phyloP scores from a whole-genome alignment of 2,329 filamentous ascomycete genomes.

The Phyllosticta capitalensis region DNA sequence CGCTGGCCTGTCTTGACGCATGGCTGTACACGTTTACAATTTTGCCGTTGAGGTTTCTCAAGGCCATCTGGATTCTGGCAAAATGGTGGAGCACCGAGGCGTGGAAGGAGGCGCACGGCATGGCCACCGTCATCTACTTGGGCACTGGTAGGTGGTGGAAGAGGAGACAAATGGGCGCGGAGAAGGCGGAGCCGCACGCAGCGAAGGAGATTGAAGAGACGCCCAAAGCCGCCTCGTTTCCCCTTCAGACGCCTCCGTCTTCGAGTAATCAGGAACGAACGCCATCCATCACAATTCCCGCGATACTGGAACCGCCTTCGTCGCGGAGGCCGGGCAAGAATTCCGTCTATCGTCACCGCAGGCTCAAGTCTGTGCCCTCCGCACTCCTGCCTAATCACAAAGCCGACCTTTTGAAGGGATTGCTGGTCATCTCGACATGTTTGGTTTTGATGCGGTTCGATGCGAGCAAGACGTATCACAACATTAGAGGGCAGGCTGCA shows the following conservation, averaged over 20 bases:
- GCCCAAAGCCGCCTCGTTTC: conserved; percentile 19
- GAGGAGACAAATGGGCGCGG: conserved; percentile 41
- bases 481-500: conserved; percentile 88
- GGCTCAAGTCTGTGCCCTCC: conserved; percentile 78
- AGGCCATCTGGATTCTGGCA: conserved; percentile 65
- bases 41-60: conserved; percentile 75
- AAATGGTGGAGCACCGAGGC: conserved; percentile 71
- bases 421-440: conserved; percentile 79
- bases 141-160: conserved; percentile 73
- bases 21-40: conserved; percentile 98
- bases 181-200: conserved; percentile 13
- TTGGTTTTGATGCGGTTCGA: conserved; percentile 81
- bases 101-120: conserved; percentile 59
- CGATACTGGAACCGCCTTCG: conserved; percentile 18
- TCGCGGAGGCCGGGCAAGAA: conserved; percentile 25
- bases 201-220: conserved; percentile 12
- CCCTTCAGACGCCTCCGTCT: conserved; percentile 10
- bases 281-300: conserved; percentile 12
- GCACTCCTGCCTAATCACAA: conserved; percentile 82
- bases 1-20: conserved; percentile 82
- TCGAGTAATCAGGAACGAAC: background rate
- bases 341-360: conserved; percentile 48
- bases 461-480: conserved; percentile 95
- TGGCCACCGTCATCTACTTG: conserved; percentile 67
- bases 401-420: conserved; percentile 84